Evolutionary conservation across 164 flowering plant genomes (phyloP), one percentile per base, ranked within the genome.

Genomic region (Tinospora cordifolia): DNA sequence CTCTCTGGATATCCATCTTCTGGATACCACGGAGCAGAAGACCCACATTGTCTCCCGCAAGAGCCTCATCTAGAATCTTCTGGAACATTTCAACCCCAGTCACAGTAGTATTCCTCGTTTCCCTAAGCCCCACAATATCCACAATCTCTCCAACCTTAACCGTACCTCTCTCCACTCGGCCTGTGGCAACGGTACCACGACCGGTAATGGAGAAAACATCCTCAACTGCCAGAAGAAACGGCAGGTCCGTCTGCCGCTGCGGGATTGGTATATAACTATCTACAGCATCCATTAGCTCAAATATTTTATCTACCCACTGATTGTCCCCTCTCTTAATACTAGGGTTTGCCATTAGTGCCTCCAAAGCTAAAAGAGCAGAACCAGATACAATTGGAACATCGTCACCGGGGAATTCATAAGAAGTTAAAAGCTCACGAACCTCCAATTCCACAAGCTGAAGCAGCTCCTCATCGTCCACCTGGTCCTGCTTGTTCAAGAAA

Each of bases 51-150:
- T 80, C 83, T 0, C 83, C 83, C n/a, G 83, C 80, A 5, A 77
- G 39, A 2, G 80, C 83, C 63, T 80, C 83, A 41, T 80, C 82
- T 0, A 80, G 70, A 14, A 80, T 75, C 75, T 80, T 77, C 69
- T 80, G 82, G 34, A 80, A 80, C 83, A 80, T 80, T 46, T 80
- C 83, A 6, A 80, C 80, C 8, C 80, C 83, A 62, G 83, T 80
- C 8, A 80, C 80, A 17, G 73, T 80, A 19, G 80, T 77, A 30
- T 10, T 72, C 14, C 83, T 69, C 12, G 80, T 77, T 14, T 75
- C 78, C 70, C 73, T 60, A 14, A 80, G 71, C 3, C 83, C 83
- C 0, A 80, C 80, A 34, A 80, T 44, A 30, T 80, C 83, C 3
- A 77, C 75, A 7, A 76, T 77, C 10, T 80, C 83, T 17, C 83